Base-by-base conservation (phyloP, 148 eudicot species). In the Rhododendron ovatum region DNA sequence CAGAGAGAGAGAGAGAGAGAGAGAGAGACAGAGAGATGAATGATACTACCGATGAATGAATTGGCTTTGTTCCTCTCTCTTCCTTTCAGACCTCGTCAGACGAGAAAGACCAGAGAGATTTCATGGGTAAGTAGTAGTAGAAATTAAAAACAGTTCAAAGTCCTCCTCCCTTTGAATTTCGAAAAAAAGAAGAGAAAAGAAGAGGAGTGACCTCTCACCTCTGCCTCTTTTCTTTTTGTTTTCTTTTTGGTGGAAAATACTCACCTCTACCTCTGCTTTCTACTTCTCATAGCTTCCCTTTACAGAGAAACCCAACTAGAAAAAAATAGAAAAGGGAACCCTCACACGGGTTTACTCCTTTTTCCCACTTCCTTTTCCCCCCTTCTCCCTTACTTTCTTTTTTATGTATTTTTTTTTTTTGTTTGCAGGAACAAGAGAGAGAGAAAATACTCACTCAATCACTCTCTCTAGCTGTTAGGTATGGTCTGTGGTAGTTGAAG, bases 381-480 rank as follows among this genome's bases (percentile, higher is more conserved):
- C 65, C 73, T 65, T n/a, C 5, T 81, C 83, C 82, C 65, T 77
- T 37, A 15, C 13, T 22, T 28, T 82, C 41, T 65, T 39, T 55
- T n/a, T 81, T 78, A 80, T 17, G 30, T 37, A 33, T n/a, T 83
- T 84, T 80, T 76, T 80, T 76, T 86, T 87, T 85, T 84, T 61
- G 20, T 59, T 67, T 89, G 86, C 88, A 86, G 90, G 88, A 88
- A 55, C 84, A 88, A 67, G 74, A 67, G 35, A 67, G 35, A 69
- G 81, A 81, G 89, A 20, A 11, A 88, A 8, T 13, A 3, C 14
- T 41, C 59, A 76, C 78, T 82, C 37, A 74, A 87, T 57, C 61
- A 82, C 82, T 79, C 71, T 79, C 71, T 78, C 33, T 33, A 86
- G 71, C 59, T 85, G 81, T 86, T 89, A 61, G 89, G 89, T 83